phyloP scores from a whole-genome alignment of 768 basidiomycete genomes.

The Mycena alexandri region DNA sequence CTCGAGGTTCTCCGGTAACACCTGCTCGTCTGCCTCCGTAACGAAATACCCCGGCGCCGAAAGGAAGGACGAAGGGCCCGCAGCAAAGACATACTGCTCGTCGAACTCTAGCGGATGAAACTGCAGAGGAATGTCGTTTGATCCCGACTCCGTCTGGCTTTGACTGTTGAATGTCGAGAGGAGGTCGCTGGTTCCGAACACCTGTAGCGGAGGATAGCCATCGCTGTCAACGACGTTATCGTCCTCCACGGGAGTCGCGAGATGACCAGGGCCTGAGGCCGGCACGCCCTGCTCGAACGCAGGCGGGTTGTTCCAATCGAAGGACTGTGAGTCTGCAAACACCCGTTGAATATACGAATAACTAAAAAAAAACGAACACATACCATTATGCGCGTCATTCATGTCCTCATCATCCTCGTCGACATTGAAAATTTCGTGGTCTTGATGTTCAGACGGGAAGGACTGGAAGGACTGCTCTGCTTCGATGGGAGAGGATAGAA shows the following conservation, averaged over 20 bases:
- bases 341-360: background rate
- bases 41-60: conserved; percentile 27
- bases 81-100: too few species aligned
- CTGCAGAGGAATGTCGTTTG: background rate
- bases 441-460: conserved; percentile 7
- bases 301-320: conserved; percentile 33
- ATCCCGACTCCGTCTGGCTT: conserved; percentile 3
- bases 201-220: conserved; percentile 7
- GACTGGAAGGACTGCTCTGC: conserved; percentile 16
- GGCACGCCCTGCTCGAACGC: conserved; percentile 22
- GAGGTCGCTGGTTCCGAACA: conserved; percentile 28
- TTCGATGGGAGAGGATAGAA: conserved; percentile 32
- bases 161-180: conserved; percentile 25
- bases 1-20: background rate
- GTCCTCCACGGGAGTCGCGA: conserved; percentile 21
- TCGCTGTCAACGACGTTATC: conserved; percentile 19
- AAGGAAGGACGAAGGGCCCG: background rate
- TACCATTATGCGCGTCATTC: background rate
- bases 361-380: background rate
- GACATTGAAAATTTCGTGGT: conserved; percentile 15
- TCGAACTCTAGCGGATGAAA: background rate
- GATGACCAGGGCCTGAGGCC: conserved; percentile 21
- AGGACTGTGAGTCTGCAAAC: conserved; percentile 7
- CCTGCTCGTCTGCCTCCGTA: conserved; percentile 27
- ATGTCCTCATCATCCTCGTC: conserved; percentile 11